phyloP scores from a whole-genome alignment of 306 rosid genomes.

The Prunus fruticosa region DNA sequence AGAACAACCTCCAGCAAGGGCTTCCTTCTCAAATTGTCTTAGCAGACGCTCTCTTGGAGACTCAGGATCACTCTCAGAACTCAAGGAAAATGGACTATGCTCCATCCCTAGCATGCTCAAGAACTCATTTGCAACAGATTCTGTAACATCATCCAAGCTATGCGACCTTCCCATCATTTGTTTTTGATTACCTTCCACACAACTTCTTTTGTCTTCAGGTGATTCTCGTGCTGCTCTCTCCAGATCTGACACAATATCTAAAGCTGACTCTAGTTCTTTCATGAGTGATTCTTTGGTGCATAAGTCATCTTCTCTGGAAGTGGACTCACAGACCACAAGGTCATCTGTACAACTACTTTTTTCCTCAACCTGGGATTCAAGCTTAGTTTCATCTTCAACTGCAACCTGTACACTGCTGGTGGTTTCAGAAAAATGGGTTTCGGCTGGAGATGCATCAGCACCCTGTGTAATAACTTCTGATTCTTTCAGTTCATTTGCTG shows the following conservation, averaged over 20 bases:
- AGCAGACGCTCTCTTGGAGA: constrained; percentile 91
- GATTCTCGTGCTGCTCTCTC: constrained; percentile 63
- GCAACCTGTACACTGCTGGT: constrained; percentile 27
- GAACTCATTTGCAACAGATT: constrained; percentile 66
- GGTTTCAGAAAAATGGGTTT: constrained; percentile 24
- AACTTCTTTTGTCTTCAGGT: constrained; percentile 39
- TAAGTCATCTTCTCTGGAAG: constrained; percentile 29
- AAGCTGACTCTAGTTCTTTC: constrained; percentile 79
- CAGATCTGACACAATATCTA: constrained; percentile 47
- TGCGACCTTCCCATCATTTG: constrained; percentile 34
- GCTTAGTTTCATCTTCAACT: constrained; percentile 27
- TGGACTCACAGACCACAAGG: constrained; percentile 20
- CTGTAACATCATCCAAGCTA: constrained; percentile 66
- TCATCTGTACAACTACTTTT: constrained; percentile 32
- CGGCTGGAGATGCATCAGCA: constrained; percentile 38
- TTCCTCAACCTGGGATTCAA: constrained; percentile 30
- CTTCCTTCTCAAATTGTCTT: constrained; percentile 78
- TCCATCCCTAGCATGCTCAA: constrained; percentile 64
- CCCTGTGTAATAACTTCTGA: constrained; percentile 29
- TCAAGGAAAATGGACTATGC: constrained; percentile 51
- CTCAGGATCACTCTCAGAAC: constrained; percentile 69
- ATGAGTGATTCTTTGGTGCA: constrained; percentile 57
- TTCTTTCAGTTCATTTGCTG: constrained; percentile 34
- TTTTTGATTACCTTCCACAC: constrained; percentile 28
- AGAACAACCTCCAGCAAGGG: constrained; percentile 60